Percentiles rank a stretch among this genome's conserved stretches.
phyloP scores from a whole-genome alignment of 768 basidiomycete species.

The Gloeostereum incarnatum region DNA sequence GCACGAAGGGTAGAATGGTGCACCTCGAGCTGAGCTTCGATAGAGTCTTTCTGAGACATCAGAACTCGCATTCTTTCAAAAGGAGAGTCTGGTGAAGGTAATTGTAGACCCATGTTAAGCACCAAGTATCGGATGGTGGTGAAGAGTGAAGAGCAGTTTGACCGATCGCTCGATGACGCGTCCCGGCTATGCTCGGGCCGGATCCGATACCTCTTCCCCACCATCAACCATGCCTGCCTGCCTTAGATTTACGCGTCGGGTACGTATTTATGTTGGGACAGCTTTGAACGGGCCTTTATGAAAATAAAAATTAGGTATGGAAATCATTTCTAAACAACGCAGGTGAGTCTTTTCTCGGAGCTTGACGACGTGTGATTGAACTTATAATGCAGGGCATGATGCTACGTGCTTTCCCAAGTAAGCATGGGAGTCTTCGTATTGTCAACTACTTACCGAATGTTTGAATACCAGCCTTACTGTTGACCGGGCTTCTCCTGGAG shows the following conservation, averaged over 20 bases:
- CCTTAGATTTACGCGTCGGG: no score
- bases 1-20: slow-evolving; percentile 54
- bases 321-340: slow-evolving; percentile 68
- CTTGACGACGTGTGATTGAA: background rate
- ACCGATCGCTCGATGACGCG: no score
- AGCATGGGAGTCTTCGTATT: slow-evolving; percentile 9
- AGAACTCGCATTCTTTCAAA: no score
- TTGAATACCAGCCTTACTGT: slow-evolving; percentile 67
- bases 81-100: no score
- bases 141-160: no score
- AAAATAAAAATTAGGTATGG: slow-evolving; percentile 52
- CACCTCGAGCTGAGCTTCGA: slow-evolving; percentile 62
- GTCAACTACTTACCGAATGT: slow-evolving; percentile 5
- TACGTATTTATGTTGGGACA: slow-evolving; percentile 5
- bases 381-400: slow-evolving; percentile 54
- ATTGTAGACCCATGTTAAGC: no score
- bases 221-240: no score
- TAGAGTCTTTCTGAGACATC: slow-evolving; percentile 60
- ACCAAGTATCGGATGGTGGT: no score
- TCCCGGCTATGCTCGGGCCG: no score
- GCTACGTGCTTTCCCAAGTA: slow-evolving; percentile 75
- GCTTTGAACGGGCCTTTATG: slow-evolving; percentile 6
- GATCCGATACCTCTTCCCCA: no score
- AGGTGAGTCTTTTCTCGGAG: slow-evolving; percentile 29
- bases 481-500: slow-evolving; percentile 60